Evolutionary conservation across 2,329 filamentous ascomycete species (phyloP).

Genomic region (Fusarium drepaniforme): DNA sequence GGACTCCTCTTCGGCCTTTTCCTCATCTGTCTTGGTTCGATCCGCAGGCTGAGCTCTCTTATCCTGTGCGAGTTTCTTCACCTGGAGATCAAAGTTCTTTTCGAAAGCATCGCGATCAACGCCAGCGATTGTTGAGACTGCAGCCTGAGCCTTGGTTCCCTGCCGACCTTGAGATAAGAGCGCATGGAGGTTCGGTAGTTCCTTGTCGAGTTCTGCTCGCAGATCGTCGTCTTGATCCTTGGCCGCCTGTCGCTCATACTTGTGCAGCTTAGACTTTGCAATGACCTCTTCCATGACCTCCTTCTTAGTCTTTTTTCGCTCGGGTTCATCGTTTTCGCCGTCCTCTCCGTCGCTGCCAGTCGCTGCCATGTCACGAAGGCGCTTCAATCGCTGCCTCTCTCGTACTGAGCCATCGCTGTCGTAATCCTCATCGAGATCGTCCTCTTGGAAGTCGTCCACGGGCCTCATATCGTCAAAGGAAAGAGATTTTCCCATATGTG

Average conservation of each 20-base stretch:
- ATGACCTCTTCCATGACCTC: slow-evolving; percentile 99
- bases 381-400: slow-evolving; percentile 67
- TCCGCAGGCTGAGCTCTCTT: slow-evolving; percentile 87
- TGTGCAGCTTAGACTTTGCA: slow-evolving; percentile 95
- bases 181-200: slow-evolving; percentile 80
- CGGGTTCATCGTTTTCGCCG: slow-evolving; percentile 70
- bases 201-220: slow-evolving; percentile 85
- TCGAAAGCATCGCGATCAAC: slow-evolving; percentile 79
- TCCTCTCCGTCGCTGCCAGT: slow-evolving; percentile 63
- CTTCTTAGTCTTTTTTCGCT: slow-evolving; percentile 93
- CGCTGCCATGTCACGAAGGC: slow-evolving; percentile 60
- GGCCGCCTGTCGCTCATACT: slow-evolving; percentile 90
- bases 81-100: slow-evolving; percentile 86
- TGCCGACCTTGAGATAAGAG: slow-evolving; percentile 70
- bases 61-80: slow-evolving; percentile 87
- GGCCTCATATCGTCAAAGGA: slow-evolving; percentile 65
- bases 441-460: slow-evolving; percentile 83
- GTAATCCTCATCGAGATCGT: slow-evolving; percentile 73
- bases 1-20: slow-evolving; percentile 83
- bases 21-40: slow-evolving; percentile 91
- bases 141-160: slow-evolving; percentile 51
- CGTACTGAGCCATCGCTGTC: slow-evolving; percentile 69
- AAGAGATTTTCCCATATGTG: slow-evolving; percentile 85
- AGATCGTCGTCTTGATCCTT: slow-evolving; percentile 96
- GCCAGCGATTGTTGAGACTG: slow-evolving; percentile 54